Evolutionary conservation across 345 rosid species (phyloP).

Genomic region (Pugionium cornutum): DNA sequence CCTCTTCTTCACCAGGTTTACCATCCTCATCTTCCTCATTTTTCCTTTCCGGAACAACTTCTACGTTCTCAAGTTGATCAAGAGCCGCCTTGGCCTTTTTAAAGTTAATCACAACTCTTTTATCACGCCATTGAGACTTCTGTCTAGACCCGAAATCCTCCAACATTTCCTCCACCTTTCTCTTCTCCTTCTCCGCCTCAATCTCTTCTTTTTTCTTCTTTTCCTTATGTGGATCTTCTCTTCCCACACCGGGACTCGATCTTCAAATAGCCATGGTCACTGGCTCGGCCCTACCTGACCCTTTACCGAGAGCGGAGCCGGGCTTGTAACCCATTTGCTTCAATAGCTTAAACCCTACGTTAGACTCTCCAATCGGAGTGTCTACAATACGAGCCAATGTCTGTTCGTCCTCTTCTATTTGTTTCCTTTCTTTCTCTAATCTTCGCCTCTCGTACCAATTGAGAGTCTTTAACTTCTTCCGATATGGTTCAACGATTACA

Average conservation of each 20-base stretch:
- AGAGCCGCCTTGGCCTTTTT: slow-evolving; percentile 82
- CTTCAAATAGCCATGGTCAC: slow-evolving; percentile 80
- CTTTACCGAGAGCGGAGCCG: slow-evolving; percentile 78
- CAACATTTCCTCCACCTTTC: slow-evolving; percentile 66
- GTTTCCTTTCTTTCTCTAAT: slow-evolving; percentile 73
- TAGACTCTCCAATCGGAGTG: slow-evolving; percentile 79
- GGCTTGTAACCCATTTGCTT: slow-evolving; percentile 96
- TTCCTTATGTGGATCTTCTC: slow-evolving; percentile 80
- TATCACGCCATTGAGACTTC: slow-evolving; percentile 76
- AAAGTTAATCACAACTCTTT: slow-evolving; percentile 66
- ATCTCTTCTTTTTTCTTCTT: slow-evolving; percentile 73
- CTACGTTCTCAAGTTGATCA: slow-evolving; percentile 83
- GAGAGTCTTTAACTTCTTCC: slow-evolving; percentile 63
- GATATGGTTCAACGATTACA: slow-evolving; percentile 45
- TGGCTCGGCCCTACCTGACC: slow-evolving; percentile 69
- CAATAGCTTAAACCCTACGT: slow-evolving; percentile 83
- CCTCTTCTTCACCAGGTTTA: slow-evolving; percentile 51
- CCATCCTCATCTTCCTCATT: slow-evolving; percentile 56
- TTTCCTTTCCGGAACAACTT: slow-evolving; percentile 61
- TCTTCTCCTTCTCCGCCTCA: slow-evolving; percentile 54
- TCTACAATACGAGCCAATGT: slow-evolving; percentile 61
- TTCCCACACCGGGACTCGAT: slow-evolving; percentile 84
- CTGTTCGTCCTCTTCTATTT: slow-evolving; percentile 73
- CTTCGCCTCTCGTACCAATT: slow-evolving; percentile 76
- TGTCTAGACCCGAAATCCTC: slow-evolving; percentile 79